Base-by-base conservation (phyloP, 164 flowering plant genomes). In the Echeveria elegans region DNA sequence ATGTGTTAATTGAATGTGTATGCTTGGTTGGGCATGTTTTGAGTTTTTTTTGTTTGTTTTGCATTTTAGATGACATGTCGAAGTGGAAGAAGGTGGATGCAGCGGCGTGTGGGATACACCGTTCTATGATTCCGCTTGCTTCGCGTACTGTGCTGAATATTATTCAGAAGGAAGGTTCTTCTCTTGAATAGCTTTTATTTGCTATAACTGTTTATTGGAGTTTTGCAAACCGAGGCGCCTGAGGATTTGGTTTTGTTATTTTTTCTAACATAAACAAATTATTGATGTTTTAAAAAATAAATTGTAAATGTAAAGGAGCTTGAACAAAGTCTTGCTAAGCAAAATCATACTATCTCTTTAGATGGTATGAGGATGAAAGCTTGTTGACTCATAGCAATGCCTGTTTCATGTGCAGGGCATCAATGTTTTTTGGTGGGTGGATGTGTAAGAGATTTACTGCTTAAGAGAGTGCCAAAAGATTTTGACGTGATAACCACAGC, bases 371-470 rank as follows among this genome's bases (percentile, higher is more conserved):
- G 11, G 26, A 53, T 53, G 31, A 9, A 1, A 43, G 37, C 69
- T 19, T 43, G 32, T 21, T 14, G 23, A 23, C 29, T 11, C 16
- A 36, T 8, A 64, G 16, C 6, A 69, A 26, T 52, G 65, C 62
- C 69, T 66, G 19, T 56, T 28, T 56, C 7, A 56, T 56, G 16
- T 28, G 34, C 86, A 89, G 97, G 97, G 21, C 83, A 75, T 74
- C 80, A 88, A 40, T 81, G 90, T 64, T 95, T 83, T 75, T 80
- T 95, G 45, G 99, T 91, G 56, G 99, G 99, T 74, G 99, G 99
- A 65, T 95, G 99, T 75, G 97, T 95, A 59, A 79, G 99, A 78
- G 97, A 95, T 73, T 78, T 95, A 65, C 36, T 95, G 18, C 80
- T 89, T 5, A 78, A 79, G 12, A 86, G 67, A 84, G 70, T 69